phyloP scores from a whole-genome alignment of 2,329 filamentous ascomycete species.

The Venturia carpophila region DNA sequence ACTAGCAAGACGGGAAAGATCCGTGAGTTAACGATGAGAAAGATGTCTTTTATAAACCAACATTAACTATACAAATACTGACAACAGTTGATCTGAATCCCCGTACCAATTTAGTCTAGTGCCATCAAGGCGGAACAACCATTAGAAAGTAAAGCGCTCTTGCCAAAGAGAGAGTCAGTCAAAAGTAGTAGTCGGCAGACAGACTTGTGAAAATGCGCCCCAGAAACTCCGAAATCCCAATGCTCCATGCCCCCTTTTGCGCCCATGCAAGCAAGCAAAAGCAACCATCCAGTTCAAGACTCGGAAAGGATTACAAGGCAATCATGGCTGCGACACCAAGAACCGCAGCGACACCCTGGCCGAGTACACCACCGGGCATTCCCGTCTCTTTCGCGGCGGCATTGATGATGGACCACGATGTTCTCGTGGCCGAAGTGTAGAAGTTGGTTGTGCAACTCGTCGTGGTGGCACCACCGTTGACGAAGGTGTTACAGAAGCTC shows the following conservation, averaged over 20 bases:
- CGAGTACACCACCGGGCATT: slow-evolving; percentile 11
- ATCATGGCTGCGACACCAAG: slow-evolving; percentile 9
- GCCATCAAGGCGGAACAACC: neutral
- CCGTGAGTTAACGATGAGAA: neutral
- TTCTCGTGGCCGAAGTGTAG: slow-evolving; percentile 7
- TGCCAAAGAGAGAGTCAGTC: neutral
- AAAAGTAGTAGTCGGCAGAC: slow-evolving; percentile 2
- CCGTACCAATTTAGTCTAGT: neutral
- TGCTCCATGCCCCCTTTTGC: neutral
- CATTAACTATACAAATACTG: slow-evolving; percentile 8
- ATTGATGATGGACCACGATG: slow-evolving; percentile 8
- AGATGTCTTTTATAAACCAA: neutral
- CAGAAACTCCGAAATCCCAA: neutral
- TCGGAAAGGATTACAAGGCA: neutral
- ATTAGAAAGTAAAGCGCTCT: slow-evolving; percentile 11
- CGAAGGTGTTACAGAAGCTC: slow-evolving; percentile 12
- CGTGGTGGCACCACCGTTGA: slow-evolving; percentile 14
- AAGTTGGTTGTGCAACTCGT: slow-evolving; percentile 9
- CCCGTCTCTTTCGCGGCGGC: slow-evolving; percentile 13
- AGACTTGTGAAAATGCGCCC: neutral
- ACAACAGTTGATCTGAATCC: neutral
- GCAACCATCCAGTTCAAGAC: neutral
- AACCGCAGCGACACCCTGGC: slow-evolving; percentile 2
- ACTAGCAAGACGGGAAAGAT: too few relatives aligned
- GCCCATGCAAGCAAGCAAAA: neutral